These are phyloP conservation scores for Cinchona pubescens DNA, from an alignment of 257 asterid genomes.

Conservation along the genomic window DNA sequence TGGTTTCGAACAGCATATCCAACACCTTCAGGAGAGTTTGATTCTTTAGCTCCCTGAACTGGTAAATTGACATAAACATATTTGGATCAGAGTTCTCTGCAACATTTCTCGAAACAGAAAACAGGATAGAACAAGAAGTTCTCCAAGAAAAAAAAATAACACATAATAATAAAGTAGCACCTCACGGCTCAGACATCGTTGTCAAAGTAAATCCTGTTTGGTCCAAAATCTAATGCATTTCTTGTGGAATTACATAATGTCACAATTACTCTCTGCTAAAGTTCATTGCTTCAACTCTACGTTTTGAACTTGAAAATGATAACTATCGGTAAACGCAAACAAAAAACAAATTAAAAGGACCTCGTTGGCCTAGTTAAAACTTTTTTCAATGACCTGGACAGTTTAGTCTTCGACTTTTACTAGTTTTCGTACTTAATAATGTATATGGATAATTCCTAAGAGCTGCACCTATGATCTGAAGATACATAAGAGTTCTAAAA, in stretches of 20 bases:
- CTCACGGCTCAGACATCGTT: no score
- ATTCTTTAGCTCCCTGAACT: conserved; percentile 26
- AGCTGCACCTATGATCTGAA: no score
- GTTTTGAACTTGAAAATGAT: not conserved
- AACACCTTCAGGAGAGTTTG: not conserved
- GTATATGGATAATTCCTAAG: no score
- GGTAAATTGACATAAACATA: not conserved
- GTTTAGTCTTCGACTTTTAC: no score
- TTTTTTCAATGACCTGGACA: no score
- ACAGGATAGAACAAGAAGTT: not conserved
- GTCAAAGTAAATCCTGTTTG: no score
- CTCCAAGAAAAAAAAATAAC: not conserved
- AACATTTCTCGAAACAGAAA: not conserved
- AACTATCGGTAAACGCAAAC: not conserved
- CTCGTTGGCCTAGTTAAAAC: not conserved
- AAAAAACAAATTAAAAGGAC: no score
- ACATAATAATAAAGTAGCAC: no score
- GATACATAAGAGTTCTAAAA: no score
- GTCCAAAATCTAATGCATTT: no score
- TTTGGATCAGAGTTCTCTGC: not conserved
- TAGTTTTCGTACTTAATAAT: no score
- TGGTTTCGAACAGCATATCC: not conserved
- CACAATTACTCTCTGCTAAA: no score
- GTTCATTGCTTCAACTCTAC: not conserved
- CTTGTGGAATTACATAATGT: not conserved